These are phyloP conservation scores for Nothophaeocryptopus gaeumannii DNA, from an alignment of 2,329 filamentous ascomycete species.

Conservation along the genomic window DNA sequence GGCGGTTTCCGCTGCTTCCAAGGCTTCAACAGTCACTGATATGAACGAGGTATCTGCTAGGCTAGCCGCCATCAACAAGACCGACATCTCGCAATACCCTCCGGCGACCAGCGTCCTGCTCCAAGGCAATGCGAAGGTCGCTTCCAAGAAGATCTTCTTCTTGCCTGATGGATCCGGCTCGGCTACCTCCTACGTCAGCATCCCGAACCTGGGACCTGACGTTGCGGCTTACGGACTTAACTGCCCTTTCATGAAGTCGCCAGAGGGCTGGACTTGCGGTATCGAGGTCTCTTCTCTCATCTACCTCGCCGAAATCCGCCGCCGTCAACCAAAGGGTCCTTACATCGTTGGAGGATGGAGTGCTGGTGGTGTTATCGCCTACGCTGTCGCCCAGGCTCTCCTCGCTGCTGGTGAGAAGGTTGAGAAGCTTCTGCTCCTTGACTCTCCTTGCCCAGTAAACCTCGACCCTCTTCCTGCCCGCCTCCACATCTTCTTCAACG, in stretches of 20 bases:
- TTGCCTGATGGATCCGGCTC: constrained; percentile 55
- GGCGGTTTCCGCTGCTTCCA: constrained; percentile 21
- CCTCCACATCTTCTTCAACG: constrained; percentile 69
- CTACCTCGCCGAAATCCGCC: constrained; percentile 68
- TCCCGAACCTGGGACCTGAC: constrained; percentile 53
- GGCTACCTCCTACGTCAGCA: constrained; percentile 66
- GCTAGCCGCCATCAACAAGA: constrained; percentile 37
- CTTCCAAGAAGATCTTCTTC: constrained; percentile 55
- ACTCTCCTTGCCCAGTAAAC: constrained; percentile 53
- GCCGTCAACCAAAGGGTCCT: constrained; percentile 64
- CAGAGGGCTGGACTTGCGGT: constrained; percentile 63
- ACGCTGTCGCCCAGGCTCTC: constrained; percentile 50
- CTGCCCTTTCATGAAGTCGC: constrained; percentile 69
- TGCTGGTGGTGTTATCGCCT: constrained; percentile 55
- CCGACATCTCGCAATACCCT: constrained; percentile 45
- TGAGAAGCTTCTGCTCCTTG: constrained; percentile 52
- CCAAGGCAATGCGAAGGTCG: constrained; percentile 56
- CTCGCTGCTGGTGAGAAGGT: constrained; percentile 49
- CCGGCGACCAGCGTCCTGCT: constrained; percentile 56
- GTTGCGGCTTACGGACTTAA: constrained; percentile 58
- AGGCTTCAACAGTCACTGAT: constrained; percentile 32
- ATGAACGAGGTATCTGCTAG: constrained; percentile 51
- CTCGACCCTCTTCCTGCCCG: constrained; percentile 51
- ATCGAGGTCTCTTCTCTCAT: constrained; percentile 63
- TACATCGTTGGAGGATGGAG: constrained; percentile 57